Percentiles rank a stretch among this genome's conserved stretches.
phyloP scores from a whole-genome alignment of 257 asterid species.

The Solanum chaucha region DNA sequence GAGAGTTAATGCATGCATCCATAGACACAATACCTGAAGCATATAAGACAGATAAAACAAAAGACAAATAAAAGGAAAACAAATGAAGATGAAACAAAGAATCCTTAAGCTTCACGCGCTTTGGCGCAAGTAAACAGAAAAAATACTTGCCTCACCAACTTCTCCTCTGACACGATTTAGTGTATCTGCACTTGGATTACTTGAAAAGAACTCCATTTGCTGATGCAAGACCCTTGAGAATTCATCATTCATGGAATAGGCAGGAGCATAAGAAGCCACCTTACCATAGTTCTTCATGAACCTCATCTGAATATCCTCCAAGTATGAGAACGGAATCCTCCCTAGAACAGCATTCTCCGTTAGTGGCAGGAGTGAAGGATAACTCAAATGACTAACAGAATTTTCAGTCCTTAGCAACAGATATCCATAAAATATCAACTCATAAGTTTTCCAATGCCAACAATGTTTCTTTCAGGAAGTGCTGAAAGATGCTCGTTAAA shows the following conservation, averaged over 20 bases:
- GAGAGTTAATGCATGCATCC: background rate
- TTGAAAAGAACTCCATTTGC: conserved; percentile 97
- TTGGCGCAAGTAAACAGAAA: background rate
- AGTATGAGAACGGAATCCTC: conserved; percentile 85
- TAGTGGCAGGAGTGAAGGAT: background rate
- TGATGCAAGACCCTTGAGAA: conserved; percentile 95
- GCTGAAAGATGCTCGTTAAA: no score
- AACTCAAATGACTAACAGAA: background rate
- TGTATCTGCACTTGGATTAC: conserved; percentile 24
- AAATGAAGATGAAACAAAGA: background rate
- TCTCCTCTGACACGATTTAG: no score
- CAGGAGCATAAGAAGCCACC: conserved; percentile 79
- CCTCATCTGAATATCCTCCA: conserved; percentile 95
- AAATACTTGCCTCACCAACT: conserved; percentile 70
- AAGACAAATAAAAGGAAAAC: background rate
- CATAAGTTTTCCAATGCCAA: no score
- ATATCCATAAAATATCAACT: no score
- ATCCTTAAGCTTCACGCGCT: background rate
- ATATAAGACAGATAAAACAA: background rate
- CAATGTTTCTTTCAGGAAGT: no score
- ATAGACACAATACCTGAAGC: background rate
- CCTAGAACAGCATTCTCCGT: conserved; percentile 33
- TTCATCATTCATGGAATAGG: conserved; percentile 97
- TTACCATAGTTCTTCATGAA: conserved; percentile 90
- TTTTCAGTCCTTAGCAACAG: background rate